Percentiles rank a stretch among this genome's conserved stretches.
These are phyloP conservation scores for Starmerella floricola DNA, from an alignment of 805 yeast species.

Conservation along the genomic window DNA sequence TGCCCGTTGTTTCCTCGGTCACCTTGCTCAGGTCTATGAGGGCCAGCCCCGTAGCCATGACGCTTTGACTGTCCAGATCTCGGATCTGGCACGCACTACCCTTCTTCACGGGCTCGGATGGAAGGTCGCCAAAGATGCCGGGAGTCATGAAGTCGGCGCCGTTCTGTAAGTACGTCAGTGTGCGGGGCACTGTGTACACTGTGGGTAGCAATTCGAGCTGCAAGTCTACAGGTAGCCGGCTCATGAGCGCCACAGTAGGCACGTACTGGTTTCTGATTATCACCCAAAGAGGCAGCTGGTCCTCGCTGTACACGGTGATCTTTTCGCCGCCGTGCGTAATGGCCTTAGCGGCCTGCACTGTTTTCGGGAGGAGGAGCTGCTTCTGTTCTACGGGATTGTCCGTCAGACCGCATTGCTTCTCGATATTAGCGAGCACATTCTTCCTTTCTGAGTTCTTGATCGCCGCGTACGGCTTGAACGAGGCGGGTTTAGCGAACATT, in stretches of 20 bases:
- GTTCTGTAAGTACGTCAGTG: conserved; percentile 51
- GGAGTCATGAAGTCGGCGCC: conserved; percentile 55
- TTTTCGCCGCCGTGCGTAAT: conserved; percentile 37
- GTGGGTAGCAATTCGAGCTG: conserved; percentile 41
- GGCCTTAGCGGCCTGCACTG: conserved; percentile 53
- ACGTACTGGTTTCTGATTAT: conserved; percentile 31
- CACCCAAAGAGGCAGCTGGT: conserved; percentile 64
- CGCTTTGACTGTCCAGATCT: conserved; percentile 32
- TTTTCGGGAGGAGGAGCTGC: conserved; percentile 37
- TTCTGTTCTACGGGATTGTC: conserved; percentile 24
- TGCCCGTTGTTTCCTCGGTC: conserved; percentile 49
- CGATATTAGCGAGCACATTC: conserved; percentile 36
- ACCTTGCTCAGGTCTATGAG: conserved; percentile 32
- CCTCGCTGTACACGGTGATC: conserved; percentile 53
- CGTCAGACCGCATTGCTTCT: conserved; percentile 29
- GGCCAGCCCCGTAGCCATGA: conserved; percentile 22
- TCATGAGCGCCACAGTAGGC: conserved; percentile 60
- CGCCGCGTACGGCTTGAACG: conserved; percentile 60
- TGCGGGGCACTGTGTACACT: conserved; percentile 60
- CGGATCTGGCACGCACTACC: conserved; percentile 67
- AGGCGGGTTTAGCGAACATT: conserved; percentile 25
- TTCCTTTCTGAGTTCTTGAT: conserved; percentile 73
- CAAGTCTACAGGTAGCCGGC: conserved; percentile 46
- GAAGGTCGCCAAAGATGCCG: conserved; percentile 45
- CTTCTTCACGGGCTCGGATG: conserved; percentile 29